Percentiles rank a stretch among this genome's conserved stretches.
Conservation (phyloP, 495 filamentous ascomycete species). For the Penicillium samsonianum region DNA sequence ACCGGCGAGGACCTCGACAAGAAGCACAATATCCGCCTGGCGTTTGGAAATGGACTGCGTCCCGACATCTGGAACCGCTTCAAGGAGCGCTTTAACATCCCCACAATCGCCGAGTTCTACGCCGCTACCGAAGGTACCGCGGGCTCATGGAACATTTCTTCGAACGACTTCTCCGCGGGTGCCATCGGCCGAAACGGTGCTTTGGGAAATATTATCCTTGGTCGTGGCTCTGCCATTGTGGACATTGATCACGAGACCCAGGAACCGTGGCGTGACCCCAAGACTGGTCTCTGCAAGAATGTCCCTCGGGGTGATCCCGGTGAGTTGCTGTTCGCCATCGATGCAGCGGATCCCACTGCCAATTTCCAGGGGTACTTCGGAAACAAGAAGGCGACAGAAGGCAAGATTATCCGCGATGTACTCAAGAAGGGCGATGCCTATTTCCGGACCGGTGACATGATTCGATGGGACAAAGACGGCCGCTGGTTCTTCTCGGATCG, state of each 20-base stretch:
- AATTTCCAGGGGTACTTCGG: slow-evolving; percentile 88
- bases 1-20: slow-evolving; percentile 76
- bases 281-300: slow-evolving; percentile 69
- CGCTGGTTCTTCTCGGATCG: slow-evolving; percentile 85
- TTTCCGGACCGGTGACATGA: slow-evolving; percentile 83
- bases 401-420: slow-evolving; percentile 79
- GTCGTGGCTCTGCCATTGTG: slow-evolving; percentile 57
- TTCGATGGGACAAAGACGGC: slow-evolving; percentile 70
- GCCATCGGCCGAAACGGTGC: slow-evolving; percentile 79
- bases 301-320: slow-evolving; percentile 66
- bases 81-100: slow-evolving; percentile 82
- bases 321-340: slow-evolving; percentile 76
- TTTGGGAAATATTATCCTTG: slow-evolving; percentile 57
- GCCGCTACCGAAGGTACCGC: slow-evolving; percentile 78
- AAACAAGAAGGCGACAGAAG: slow-evolving; percentile 70
- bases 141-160: slow-evolving; percentile 72
- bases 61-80: slow-evolving; percentile 91
- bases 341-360: slow-evolving; percentile 59
- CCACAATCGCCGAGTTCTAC: slow-evolving; percentile 86
- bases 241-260: slow-evolving; percentile 73
- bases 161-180: slow-evolving; percentile 74
- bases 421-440: slow-evolving; percentile 80
- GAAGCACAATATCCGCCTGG: slow-evolving; percentile 74
- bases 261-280: slow-evolving; percentile 66
- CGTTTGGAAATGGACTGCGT: slow-evolving; percentile 88